Evolutionary conservation across 2,329 filamentous ascomycete genomes (phyloP).

Genomic region (Botrytis porri): DNA sequence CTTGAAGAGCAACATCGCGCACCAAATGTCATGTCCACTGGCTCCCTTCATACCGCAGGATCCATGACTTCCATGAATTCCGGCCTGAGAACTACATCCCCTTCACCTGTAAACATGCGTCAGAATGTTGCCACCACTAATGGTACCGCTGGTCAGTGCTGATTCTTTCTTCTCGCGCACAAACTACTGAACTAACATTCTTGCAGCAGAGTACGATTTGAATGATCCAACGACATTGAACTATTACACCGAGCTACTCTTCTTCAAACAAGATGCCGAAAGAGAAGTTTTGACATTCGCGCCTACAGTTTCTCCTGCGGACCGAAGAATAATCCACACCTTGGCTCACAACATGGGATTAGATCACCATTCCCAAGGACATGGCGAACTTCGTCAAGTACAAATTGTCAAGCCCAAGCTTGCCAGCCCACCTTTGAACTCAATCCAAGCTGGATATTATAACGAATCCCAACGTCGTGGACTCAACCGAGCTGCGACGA

Average conservation of each 20-base stretch:
- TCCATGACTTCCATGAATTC: conserved; percentile 74
- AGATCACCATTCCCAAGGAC: conserved; percentile 85
- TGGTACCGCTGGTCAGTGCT: conserved; percentile 23
- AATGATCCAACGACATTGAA: conserved; percentile 86
- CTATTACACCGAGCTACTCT: conserved; percentile 84
- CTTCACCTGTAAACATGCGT: conserved; percentile 37
- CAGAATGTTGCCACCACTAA: conserved; percentile 2
- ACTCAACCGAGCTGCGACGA: conserved; percentile 91
- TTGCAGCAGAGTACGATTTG: conserved; percentile 64
- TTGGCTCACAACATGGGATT: conserved; percentile 93
- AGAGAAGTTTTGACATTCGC: conserved; percentile 85
- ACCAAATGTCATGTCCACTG: conserved; percentile 42
- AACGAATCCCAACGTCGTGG: conserved; percentile 77
- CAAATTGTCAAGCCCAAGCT: conserved; percentile 68
- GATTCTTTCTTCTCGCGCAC: conserved; percentile 9
- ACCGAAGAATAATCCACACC: conserved; percentile 88
- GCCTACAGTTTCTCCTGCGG: conserved; percentile 72
- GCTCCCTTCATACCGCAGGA: conserved; percentile 69
- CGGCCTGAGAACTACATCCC: conserved; percentile 47
- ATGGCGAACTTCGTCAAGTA: conserved; percentile 82
- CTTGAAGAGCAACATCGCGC: conserved; percentile 93
- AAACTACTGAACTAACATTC: conserved; percentile 12
- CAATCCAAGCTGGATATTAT: conserved; percentile 52
- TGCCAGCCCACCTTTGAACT: conserved; percentile 39
- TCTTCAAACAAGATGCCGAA: conserved; percentile 78